Conservation (phyloP, 768 basidiomycete species). For the Lactifluus subvellereus region DNA sequence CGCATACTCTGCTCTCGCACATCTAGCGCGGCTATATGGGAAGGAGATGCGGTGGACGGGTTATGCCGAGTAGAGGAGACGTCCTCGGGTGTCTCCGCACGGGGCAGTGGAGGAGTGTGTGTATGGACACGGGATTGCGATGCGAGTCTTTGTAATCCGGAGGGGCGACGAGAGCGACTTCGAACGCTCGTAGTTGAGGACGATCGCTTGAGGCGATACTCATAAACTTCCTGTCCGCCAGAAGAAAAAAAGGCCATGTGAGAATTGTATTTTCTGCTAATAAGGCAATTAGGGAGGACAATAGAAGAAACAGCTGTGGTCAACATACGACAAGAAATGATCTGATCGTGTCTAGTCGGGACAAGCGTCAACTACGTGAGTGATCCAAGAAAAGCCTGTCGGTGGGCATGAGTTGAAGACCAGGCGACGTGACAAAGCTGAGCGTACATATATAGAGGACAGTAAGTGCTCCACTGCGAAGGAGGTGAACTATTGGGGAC, state of each 20-base stretch:
- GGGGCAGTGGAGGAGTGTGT: neutral
- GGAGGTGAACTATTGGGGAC: neutral
- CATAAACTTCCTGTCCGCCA: conserved; percentile 14
- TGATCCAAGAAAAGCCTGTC: conserved; percentile 12
- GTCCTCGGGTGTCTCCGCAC: neutral
- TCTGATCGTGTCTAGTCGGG: conserved; percentile 14
- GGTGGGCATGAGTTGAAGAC: neutral
- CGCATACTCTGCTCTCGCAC: conserved; percentile 4
- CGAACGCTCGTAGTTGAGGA: conserved; percentile 15
- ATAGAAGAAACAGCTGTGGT: neutral
- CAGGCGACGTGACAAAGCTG: neutral
- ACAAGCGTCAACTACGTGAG: conserved; percentile 19
- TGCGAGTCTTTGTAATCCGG: neutral
- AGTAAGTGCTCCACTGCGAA: neutral
- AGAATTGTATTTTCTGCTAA: neutral
- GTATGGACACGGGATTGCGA: neutral
- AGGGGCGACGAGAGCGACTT: neutral
- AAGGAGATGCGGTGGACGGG: neutral
- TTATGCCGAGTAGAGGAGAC: neutral
- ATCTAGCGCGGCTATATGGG: neutral
- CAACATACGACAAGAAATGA: conserved; percentile 1
- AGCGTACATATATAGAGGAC: conserved; percentile 4
- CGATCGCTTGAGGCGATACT: conserved; percentile 22
- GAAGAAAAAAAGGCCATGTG: conserved; percentile 24
- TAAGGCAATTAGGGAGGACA: neutral